Base-by-base conservation (phyloP, 257 asterid genomes). In the Marsdenia floribunda region DNA sequence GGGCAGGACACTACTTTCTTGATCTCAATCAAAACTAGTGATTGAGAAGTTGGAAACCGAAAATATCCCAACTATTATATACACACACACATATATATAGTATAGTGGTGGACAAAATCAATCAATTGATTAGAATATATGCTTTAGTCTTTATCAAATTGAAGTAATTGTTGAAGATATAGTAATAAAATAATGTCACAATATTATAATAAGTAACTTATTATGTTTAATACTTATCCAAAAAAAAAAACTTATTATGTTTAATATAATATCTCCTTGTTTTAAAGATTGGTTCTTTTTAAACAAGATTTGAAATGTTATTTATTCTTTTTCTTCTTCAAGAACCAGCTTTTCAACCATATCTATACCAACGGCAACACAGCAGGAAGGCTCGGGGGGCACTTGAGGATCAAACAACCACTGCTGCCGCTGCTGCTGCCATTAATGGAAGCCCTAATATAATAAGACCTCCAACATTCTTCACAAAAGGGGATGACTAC, bases 211-310 rank as follows among this genome's bases (percentile, higher is more conserved):
- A 29, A 0, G 33, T 29, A 29, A 29, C 33, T 29, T 29, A 29
- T 8, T 42, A 42, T 4, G 47, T 8, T 0, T n/a, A n/a, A n/a
- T n/a, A n/a, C n/a, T n/a, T n/a, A n/a, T n/a, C n/a, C n/a, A n/a
- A n/a, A n/a, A n/a, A n/a, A n/a, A n/a, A n/a, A n/a, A n/a, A n/a
- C n/a, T n/a, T n/a, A n/a, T n/a, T n/a, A n/a, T n/a, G n/a, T n/a
- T n/a, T 42, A 5, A 42, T 5, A 47, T 13, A 6, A 47, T 7
- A 90, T 86, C 91, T 90, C 75, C 55, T 42, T 71, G 12, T 68
- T 64, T 1, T 29, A 29, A 29, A 29, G 33, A 29, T 29, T 29
- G 33, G 33, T 18, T 68, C 64, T n/a, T 14, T 79, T 77, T 0
- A 71, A 38, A 35, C 75, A 79, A 1, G 77, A 75, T 29, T 29